These are phyloP conservation scores for Aspergillus tanneri DNA, from an alignment of 2,329 filamentous ascomycete species.

Conservation along the genomic window DNA sequence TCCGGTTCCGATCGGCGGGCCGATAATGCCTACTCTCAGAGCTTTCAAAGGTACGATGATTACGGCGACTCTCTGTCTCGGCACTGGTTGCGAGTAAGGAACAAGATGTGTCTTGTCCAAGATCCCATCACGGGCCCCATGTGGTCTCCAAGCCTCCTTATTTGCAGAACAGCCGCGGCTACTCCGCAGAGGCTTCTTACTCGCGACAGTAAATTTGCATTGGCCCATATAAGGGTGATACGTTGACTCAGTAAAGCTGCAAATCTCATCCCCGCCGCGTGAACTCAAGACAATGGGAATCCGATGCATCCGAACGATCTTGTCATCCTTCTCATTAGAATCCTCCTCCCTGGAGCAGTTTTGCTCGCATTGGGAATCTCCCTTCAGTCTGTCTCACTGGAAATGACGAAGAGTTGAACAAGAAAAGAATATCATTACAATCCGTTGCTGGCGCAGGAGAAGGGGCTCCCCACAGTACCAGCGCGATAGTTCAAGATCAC, in stretches of 20 bases:
- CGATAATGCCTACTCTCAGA: no score
- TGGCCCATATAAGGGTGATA: neutral
- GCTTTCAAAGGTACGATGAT: no score
- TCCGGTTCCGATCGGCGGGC: no score
- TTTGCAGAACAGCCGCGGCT: neutral
- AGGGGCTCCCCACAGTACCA: constrained; percentile 67
- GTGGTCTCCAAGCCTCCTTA: neutral
- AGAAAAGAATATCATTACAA: constrained; percentile 25
- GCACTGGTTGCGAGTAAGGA: no score
- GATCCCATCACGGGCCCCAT: no score
- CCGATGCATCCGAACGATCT: no score
- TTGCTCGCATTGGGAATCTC: neutral
- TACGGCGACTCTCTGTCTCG: no score
- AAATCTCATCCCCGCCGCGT: neutral
- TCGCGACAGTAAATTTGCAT: neutral
- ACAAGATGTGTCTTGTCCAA: neutral
- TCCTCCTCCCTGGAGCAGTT: neutral
- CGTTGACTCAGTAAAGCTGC: neutral
- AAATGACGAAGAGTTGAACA: constrained; percentile 5
- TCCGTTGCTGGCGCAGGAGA: constrained; percentile 63
- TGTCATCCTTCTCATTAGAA: no score
- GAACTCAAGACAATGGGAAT: no score
- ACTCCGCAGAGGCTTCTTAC: neutral
- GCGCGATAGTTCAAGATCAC: constrained; percentile 66
- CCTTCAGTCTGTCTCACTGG: no score